Evolutionary conservation across 352 stramenopile species (phyloP).

Genomic region (Globisporangium recalcitrans): DNA sequence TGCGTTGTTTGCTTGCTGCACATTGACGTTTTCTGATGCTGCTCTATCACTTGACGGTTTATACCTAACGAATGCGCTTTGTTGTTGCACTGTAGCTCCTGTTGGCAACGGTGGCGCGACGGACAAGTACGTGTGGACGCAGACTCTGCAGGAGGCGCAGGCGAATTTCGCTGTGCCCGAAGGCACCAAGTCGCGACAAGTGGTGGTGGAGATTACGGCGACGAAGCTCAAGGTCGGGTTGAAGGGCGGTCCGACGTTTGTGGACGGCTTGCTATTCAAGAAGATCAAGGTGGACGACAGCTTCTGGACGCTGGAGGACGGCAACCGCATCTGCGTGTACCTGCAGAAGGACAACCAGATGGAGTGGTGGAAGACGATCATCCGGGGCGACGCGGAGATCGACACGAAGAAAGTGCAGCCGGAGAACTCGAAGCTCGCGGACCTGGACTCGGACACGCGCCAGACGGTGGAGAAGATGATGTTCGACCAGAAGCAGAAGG

Average conservation of each 20-base stretch:
- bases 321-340: conserved; percentile 89
- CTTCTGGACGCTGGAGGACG: conserved; percentile 97
- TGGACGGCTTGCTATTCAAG: conserved; percentile 93
- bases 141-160: conserved; percentile 95
- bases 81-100: conserved; percentile 40
- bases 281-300: conserved; percentile 97
- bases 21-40: background rate
- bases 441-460: conserved; percentile 97
- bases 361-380: conserved; percentile 99
- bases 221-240: conserved; percentile 89
- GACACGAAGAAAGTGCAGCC: conserved; percentile 98
- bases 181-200: conserved; percentile 90
- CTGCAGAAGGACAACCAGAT: conserved; percentile 99
- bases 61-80: background rate
- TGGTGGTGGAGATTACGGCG: conserved; percentile 91
- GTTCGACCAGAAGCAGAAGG: conserved; percentile 97
- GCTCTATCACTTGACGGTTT: background rate
- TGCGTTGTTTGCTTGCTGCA: conserved; percentile 26
- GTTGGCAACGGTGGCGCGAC: conserved; percentile 90
- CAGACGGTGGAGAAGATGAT: conserved; percentile 99
- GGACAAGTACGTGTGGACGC: conserved; percentile 97
- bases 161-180: conserved; percentile 90
- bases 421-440: conserved; percentile 97
- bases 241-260: conserved; percentile 61
- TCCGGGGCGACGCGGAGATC: conserved; percentile 94